These are phyloP conservation scores for Meira miltonrushii DNA, from an alignment of 1,284 basidiomycete genomes.

Conservation along the genomic window DNA sequence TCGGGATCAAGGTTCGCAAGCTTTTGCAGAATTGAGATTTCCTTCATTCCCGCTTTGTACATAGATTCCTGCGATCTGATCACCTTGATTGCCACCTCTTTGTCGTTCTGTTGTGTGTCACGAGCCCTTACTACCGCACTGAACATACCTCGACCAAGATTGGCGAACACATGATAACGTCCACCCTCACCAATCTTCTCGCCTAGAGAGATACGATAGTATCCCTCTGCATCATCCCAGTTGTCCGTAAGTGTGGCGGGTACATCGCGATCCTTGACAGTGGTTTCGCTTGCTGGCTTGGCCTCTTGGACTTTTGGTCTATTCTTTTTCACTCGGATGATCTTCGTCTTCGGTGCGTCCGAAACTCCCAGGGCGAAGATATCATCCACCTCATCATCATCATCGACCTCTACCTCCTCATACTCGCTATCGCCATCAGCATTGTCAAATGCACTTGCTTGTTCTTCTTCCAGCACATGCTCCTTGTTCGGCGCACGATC, in stretches of 20 bases:
- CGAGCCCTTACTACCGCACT: constrained; percentile 89
- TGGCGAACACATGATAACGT: constrained; percentile 89
- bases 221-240: constrained; percentile 79
- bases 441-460: not conserved
- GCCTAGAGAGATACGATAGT: constrained; percentile 88
- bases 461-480: constrained; percentile 11
- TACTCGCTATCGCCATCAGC: constrained; percentile 26
- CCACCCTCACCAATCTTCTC: constrained; percentile 81
- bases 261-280: not conserved
- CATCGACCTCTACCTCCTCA: constrained; percentile 45
- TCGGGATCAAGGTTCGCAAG: constrained; percentile 83
- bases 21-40: constrained; percentile 80
- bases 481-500: constrained; percentile 26
- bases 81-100: constrained; percentile 95
- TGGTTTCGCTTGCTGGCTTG: constrained; percentile 1
- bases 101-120: constrained; percentile 59
- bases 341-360: not conserved
- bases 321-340: not conserved
- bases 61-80: constrained; percentile 93
- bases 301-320: not conserved
- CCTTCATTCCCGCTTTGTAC: constrained; percentile 92
- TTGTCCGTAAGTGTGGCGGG: constrained; percentile 56
- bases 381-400: constrained; percentile 42
- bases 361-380: constrained; percentile 46
- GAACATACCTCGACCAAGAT: constrained; percentile 96